These are phyloP conservation scores for Leccinellum luteum DNA, from an alignment of 768 basidiomycete species.

Conservation along the genomic window DNA sequence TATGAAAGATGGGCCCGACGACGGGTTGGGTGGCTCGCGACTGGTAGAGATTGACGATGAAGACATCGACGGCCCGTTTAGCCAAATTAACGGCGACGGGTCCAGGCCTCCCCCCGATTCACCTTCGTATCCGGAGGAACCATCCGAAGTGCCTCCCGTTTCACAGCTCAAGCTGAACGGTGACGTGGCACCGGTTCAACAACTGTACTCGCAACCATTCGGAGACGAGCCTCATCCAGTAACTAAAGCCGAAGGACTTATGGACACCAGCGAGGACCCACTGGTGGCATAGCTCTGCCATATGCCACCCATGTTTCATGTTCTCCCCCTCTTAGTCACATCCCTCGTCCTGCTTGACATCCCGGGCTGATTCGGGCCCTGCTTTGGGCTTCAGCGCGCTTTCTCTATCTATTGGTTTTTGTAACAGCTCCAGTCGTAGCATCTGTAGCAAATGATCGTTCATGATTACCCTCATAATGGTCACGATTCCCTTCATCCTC, in stretches of 20 bases:
- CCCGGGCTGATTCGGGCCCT: constrained; percentile 12
- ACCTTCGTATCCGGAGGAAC: constrained; percentile 21
- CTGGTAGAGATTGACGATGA: constrained; percentile 36
- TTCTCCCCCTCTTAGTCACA: neutral
- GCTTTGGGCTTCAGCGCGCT: constrained; percentile 23
- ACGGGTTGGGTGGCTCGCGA: constrained; percentile 20
- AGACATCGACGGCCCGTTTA: constrained; percentile 30
- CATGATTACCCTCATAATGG: constrained; percentile 35
- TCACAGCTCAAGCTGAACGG: constrained; percentile 48
- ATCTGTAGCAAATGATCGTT: constrained; percentile 33
- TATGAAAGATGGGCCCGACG: constrained; percentile 36
- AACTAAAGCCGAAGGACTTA: constrained; percentile 59
- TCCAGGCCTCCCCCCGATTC: constrained; percentile 28
- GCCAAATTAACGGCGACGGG: constrained; percentile 33
- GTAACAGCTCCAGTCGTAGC: constrained; percentile 30
- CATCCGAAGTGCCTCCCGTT: constrained; percentile 48
- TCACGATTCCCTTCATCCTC: constrained; percentile 30
- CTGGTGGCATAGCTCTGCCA: constrained; percentile 33
- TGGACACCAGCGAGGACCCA: constrained; percentile 65
- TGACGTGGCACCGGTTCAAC: constrained; percentile 43
- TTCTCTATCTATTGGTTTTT: constrained; percentile 34
- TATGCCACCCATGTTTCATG: constrained; percentile 1
- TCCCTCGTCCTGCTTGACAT: constrained; percentile 5
- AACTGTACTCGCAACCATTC: constrained; percentile 47
- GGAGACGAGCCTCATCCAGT: constrained; percentile 55